Conservation (phyloP, 352 stramenopile genomes). For the Phytophthora syringae region DNA sequence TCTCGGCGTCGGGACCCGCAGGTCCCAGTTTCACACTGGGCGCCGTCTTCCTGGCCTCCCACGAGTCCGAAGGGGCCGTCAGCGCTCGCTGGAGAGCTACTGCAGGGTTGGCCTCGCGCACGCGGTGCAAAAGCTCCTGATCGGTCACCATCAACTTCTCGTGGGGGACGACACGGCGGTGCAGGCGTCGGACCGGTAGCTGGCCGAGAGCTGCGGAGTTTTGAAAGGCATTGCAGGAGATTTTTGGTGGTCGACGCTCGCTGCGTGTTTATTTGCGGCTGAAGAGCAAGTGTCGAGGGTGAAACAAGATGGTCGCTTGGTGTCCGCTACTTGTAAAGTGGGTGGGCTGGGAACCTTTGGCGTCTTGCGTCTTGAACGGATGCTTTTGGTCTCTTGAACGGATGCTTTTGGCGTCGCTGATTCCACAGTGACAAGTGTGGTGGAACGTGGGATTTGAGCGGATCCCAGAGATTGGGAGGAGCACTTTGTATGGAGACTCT, state of each 20-base stretch:
- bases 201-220: slow-evolving; percentile 9
- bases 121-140: slow-evolving; percentile 35
- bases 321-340: too few species aligned
- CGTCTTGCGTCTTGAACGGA: too few species aligned
- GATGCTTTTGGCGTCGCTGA: too few species aligned
- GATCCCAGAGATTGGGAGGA: slow-evolving; percentile 14
- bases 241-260: slow-evolving; percentile 16
- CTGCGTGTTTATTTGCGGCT: slow-evolving; percentile 24
- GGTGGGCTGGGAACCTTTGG: too few species aligned
- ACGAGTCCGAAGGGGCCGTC: slow-evolving; percentile 22
- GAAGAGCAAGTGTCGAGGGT: slow-evolving; percentile 1
- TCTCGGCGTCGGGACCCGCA: not conserved
- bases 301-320: too few species aligned
- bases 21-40: slow-evolving; percentile 25
- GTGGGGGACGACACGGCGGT: slow-evolving; percentile 18
- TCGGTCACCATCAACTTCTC: slow-evolving; percentile 34
- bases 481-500: too few species aligned
- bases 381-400: too few species aligned
- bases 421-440: slow-evolving; percentile 14
- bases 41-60: slow-evolving; percentile 19
- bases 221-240: slow-evolving; percentile 31
- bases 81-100: slow-evolving; percentile 32
- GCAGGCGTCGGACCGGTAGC: slow-evolving; percentile 17
- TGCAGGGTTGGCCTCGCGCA: slow-evolving; percentile 9
- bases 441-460: not conserved